Evolutionary conservation across 2,329 filamentous ascomycete species (phyloP), one percentile per base, ranked within the genome.

Genomic region (Penicillium psychrosexuale): DNA sequence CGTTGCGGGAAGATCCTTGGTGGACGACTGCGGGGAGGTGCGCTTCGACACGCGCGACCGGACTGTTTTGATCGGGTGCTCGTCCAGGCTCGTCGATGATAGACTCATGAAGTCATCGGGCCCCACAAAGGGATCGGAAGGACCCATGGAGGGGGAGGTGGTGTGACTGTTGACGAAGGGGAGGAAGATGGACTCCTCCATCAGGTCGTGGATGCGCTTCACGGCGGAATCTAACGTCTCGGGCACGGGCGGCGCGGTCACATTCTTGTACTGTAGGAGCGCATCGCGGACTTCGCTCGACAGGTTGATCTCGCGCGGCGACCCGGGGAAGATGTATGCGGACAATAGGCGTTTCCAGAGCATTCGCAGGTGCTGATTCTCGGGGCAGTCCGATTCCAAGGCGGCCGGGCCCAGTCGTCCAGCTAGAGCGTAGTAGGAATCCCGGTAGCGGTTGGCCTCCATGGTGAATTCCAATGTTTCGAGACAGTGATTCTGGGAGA

Each of bases 381-480:
- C 81, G 54, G 84, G 78, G 38, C 78, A 79, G 13, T 84, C 79
- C 3, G 81, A 75, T 19, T 70, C 68, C 38, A 79, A 74, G 15
- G 78, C 75, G 51, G 75, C 74, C 44, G 77, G 77, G 3, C 70
- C 71, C 27, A 75, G 61, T 55, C 76, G 72, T 52, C 84, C 83
- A 55, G 84, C 76, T 66, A 84, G 78, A 54, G 83, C 79, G 50
- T 80, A 76, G 70, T 85, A 88, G 65, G 84, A 81, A 65, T 86
- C 84, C 49, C 85, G 83, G 71, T 97, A 99, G 57, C 91, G 84
- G 55, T 91, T 89, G 22, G 93, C 89, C 71, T 97, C 94, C 81
- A 97, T 88, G 38, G 92, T 96, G 73, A 99, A 99, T 70, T 97
- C 94, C 37, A 99, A 80, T 1, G 92, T 97, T 74, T 99, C 94